Conservation (phyloP, 257 asterid species). For the Ajuga chamaepitys region DNA sequence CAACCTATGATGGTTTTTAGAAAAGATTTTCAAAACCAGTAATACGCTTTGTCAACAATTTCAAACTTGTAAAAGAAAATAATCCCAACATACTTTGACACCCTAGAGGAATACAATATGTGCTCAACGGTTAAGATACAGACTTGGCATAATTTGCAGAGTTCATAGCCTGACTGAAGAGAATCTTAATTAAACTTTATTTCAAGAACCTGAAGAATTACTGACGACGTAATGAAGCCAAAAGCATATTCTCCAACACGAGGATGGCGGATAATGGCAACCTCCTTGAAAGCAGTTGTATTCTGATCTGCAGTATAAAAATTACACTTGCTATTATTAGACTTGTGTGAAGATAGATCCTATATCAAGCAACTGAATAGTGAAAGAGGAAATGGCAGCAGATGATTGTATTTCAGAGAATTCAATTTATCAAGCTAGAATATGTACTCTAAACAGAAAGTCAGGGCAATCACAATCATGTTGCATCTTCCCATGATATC, state of each 20-base stretch:
- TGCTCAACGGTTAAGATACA: not conserved
- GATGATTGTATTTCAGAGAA: not conserved
- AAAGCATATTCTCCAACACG: slow-evolving; percentile 92
- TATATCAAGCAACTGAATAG: not conserved
- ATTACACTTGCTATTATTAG: slow-evolving; percentile 10
- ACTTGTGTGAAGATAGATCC: not conserved
- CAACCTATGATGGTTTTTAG: not conserved
- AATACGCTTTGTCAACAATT: not conserved
- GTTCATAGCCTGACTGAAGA: not conserved
- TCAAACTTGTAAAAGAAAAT: not conserved
- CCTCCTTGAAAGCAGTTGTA: slow-evolving; percentile 93
- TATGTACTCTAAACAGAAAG: not conserved
- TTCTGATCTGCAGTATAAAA: slow-evolving; percentile 57
- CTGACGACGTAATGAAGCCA: slow-evolving; percentile 83
- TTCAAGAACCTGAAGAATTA: slow-evolving; percentile 71
- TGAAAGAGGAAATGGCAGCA: not conserved
- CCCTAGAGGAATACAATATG: not conserved
- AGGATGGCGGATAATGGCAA: slow-evolving; percentile 87
- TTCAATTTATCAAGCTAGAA: not conserved
- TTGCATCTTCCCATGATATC: not conserved
- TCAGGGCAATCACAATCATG: not conserved
- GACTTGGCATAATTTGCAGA: not conserved
- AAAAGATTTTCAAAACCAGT: not conserved
- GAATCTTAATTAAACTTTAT: no score
- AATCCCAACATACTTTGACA: not conserved